Evolutionary conservation across 805 yeast genomes (phyloP), one percentile per base, ranked within the genome.

Genomic region (Saccharomycopsis javanensis): DNA sequence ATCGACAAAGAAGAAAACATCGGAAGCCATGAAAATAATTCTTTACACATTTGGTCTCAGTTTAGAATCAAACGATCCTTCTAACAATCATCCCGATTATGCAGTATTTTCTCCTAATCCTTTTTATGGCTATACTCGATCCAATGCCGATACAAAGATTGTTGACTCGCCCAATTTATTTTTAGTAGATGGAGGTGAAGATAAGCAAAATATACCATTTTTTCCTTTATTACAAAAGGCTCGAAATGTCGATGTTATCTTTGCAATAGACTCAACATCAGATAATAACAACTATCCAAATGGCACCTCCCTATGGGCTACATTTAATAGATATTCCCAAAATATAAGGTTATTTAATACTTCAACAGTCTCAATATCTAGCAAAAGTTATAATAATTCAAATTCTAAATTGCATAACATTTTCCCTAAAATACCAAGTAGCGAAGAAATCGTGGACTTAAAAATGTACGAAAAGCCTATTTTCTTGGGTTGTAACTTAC

Each of bases 121-220:
- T 1, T 83, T 83, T 64, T 75, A 70, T 60, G 70, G 69, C 1
- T 66, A 60, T 45, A 38, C 34, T 5, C 61, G 62, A 18, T 67
- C 64, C 55, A 69, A 66, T 8, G 64, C 63, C 42, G 59, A 42
- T 11, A 61, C 7, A 11, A 63, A 65, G n/a, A 64, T 65, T 35
- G 66, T 69, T 23, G 55, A 63, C 2, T 65, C 71, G 1, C 68
- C 68, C 55, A 67, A 66, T 42, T 58, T 74, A n/a, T 72, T 70
- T 57, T 62, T 87, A 59, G 88, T 80, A 31, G 95, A 87, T 66
- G 95, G 95, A 48, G 95, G 94, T 33, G 88, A 83, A 67, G 92
- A 86, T 67, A 73, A 75, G 7, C 89, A 85, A 68, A 85, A 85
- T 64, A 74, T 87, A 16, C 94, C 95, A 0, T 68, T 84, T 38